Evolutionary conservation across 2,329 filamentous ascomycete species (phyloP).

Genomic region (Aotearoamyces nothofagi): DNA sequence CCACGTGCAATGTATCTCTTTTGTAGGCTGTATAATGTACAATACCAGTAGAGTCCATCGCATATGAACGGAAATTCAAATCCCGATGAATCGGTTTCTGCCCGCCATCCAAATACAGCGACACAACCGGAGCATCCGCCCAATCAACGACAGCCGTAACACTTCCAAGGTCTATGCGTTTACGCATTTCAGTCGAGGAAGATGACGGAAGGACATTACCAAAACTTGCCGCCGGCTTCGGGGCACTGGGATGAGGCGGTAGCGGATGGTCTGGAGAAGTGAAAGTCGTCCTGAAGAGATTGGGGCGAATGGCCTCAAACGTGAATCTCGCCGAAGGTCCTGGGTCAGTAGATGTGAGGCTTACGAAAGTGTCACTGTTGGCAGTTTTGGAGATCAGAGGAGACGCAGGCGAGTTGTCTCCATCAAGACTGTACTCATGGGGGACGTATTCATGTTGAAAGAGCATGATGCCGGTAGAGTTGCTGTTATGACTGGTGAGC

Average conservation of each 20-base stretch:
- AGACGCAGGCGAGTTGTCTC: too few species aligned
- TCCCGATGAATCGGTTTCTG: slow-evolving; percentile 43
- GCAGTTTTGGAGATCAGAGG: too few species aligned
- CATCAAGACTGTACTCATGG: neutral
- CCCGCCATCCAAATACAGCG: slow-evolving; percentile 33
- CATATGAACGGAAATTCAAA: slow-evolving; percentile 50
- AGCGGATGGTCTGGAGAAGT: slow-evolving; percentile 43
- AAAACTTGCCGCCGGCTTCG: slow-evolving; percentile 22
- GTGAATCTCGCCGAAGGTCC: slow-evolving; percentile 35
- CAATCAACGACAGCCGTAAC: slow-evolving; percentile 43
- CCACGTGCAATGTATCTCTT: slow-evolving; percentile 47
- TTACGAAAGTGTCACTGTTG: too few species aligned
- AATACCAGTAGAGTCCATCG: slow-evolving; percentile 42
- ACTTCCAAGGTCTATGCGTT: slow-evolving; percentile 29
- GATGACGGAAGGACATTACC: slow-evolving; percentile 9
- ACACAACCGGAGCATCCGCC: slow-evolving; percentile 39
- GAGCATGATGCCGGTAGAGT: too few species aligned
- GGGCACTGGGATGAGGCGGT: slow-evolving; percentile 47
- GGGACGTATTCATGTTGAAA: neutral
- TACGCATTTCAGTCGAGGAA: slow-evolving; percentile 20
- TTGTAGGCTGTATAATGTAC: slow-evolving; percentile 52
- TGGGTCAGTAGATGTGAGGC: slow-evolving; percentile 9
- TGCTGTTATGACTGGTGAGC: too few species aligned
- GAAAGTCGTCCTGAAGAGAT: slow-evolving; percentile 55
- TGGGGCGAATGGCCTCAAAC: slow-evolving; percentile 45